These are phyloP conservation scores for Paraleonurus japonicus DNA, from an alignment of 257 asterid species.

Conservation along the genomic window DNA sequence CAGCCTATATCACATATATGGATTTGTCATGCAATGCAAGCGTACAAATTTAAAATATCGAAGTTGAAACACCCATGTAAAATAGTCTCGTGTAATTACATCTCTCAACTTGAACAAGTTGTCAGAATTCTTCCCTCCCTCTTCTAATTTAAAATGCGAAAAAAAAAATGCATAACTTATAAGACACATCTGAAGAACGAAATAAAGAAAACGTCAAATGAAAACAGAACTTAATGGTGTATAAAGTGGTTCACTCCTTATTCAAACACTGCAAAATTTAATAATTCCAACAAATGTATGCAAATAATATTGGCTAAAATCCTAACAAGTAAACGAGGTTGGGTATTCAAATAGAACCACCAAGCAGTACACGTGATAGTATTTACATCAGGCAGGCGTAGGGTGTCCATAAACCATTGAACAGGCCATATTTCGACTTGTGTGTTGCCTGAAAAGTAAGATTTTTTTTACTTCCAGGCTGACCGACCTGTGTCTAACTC, in stretches of 20 bases:
- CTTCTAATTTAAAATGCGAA: not conserved
- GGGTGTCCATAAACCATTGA: not conserved
- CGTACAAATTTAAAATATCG: not conserved
- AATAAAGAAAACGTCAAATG: not conserved
- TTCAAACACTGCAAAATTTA: not conserved
- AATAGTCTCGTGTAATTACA: not conserved
- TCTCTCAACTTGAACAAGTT: not conserved
- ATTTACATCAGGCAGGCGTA: not conserved
- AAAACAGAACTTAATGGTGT: not conserved
- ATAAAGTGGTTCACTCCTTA: not conserved
- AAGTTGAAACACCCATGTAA: no score
- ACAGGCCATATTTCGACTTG: not conserved
- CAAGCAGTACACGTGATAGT: not conserved
- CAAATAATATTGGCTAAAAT: not conserved
- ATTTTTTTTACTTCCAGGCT: no score
- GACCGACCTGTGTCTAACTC: constrained; percentile 31
- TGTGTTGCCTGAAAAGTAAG: constrained; percentile 11
- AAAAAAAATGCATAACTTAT: not conserved
- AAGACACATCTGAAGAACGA: not conserved
- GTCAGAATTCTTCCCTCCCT: not conserved
- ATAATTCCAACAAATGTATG: not conserved
- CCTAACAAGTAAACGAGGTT: not conserved
- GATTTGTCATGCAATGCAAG: not conserved
- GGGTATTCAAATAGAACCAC: no score
- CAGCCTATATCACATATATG: no score